Evolutionary conservation across 345 rosid species (phyloP), one percentile per base, ranked within the genome.

Genomic region (Aquilaria malaccensis): DNA sequence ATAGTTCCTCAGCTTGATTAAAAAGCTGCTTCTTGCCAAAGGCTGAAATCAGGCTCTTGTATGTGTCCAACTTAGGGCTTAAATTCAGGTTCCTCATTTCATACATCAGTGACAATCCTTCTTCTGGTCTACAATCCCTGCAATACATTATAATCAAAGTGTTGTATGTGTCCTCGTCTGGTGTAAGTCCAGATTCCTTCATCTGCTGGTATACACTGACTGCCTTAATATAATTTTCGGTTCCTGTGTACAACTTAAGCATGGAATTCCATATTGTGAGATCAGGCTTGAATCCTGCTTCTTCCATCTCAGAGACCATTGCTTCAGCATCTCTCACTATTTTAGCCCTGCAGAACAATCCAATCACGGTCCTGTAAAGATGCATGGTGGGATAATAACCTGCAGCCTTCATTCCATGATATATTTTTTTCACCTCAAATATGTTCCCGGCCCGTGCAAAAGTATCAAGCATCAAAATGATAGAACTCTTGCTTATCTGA

Each of bases 341-440:
- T 73, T 84, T 93, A 51, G 87, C 97, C 77, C 72, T 83, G 79
- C 96, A 83, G 30, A 93, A 72, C 75, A 93, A 71, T 52, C 72
- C 76, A 77, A 83, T 80, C 83, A 93, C 81, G 64, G 78, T 78
- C 75, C 98, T 81, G 72, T 87, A 93, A 70, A 93, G 89, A 80
- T 89, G 96, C 88, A 89, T 87, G 50, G 90, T 87, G 7, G 98
- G 98, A 63, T 84, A 80, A 73, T 93, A 88, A 58, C 98, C 97
- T 1, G 87, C 94, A 70, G 97, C 97, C 78, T 83, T 89, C 98
- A 93, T 89, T 72, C 98, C 94, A 68, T 74, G 74, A 74, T 89
- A 89, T 74, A 89, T 87, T 76, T 93, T 93, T 83, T 84, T 85
- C 61, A 83, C 97, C 82, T 93, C 98, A 72, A 84, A 79, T 65